These are phyloP conservation scores for Trichophyton simii DNA, from an alignment of 2,329 filamentous ascomycete species.

Conservation along the genomic window DNA sequence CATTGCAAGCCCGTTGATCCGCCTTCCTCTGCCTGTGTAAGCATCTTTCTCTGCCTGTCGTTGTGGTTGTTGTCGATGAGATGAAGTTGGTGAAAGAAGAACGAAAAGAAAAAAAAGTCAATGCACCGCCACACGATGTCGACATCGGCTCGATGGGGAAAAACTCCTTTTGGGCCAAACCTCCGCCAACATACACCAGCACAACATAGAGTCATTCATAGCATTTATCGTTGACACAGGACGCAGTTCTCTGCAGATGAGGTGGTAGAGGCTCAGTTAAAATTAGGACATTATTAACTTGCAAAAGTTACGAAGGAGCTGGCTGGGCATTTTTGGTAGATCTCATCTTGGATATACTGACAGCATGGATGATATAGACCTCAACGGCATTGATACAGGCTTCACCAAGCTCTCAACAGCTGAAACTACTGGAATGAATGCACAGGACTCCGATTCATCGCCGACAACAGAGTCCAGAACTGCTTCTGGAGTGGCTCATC, in stretches of 20 bases:
- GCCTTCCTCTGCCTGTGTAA: neutral
- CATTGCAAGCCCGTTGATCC: neutral
- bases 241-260: neutral
- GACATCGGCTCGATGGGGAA: neutral
- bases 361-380: neutral
- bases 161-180: neutral
- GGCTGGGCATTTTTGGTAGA: neutral
- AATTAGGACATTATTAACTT: neutral
- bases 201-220: neutral
- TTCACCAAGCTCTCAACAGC: neutral
- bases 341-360: neutral
- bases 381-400: neutral
- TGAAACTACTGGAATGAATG: neutral
- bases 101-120: neutral
- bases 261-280: too few species aligned
- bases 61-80: neutral
- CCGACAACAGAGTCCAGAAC: neutral
- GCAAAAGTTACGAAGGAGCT: neutral
- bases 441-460: neutral
- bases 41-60: neutral
- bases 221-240: neutral
- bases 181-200: neutral
- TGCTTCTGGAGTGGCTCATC: slow-evolving; percentile 24
- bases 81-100: neutral
- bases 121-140: slow-evolving; percentile 4